Evolutionary conservation across 495 filamentous ascomycete genomes (phyloP).

Genomic region (Chaetomidium leptoderma): DNA sequence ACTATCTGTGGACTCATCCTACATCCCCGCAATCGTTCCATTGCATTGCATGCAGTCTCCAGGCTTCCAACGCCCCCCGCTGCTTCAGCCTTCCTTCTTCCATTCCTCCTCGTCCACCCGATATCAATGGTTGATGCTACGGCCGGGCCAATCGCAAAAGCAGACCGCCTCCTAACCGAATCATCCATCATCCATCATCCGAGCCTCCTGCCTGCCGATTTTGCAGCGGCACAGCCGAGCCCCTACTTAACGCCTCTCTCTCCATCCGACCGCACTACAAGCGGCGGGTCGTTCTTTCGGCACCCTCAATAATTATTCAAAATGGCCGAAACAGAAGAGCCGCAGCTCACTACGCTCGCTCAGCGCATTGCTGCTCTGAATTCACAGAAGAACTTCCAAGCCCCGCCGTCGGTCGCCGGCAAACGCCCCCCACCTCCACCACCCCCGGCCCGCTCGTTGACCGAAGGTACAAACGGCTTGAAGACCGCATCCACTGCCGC

Average conservation of each 20-base stretch:
- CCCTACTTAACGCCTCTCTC: not conserved
- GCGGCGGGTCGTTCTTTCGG: not conserved
- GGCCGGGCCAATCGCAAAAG: not conserved
- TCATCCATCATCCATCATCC: not conserved
- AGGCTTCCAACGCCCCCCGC: not conserved
- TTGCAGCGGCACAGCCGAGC: constrained; percentile 5
- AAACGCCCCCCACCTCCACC: constrained; percentile 49
- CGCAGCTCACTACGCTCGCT: constrained; percentile 50
- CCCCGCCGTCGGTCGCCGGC: constrained; percentile 31
- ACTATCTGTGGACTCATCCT: not conserved
- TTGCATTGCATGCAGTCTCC: not conserved
- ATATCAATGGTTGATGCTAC: not conserved
- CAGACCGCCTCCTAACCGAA: not conserved
- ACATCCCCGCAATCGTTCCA: not conserved
- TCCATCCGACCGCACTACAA: not conserved
- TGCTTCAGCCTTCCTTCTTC: not conserved
- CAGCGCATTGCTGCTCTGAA: constrained; percentile 56
- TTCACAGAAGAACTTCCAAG: constrained; percentile 46
- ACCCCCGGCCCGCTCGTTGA: constrained; percentile 33
- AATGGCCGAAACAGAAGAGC: constrained; percentile 54
- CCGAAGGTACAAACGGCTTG: constrained; percentile 9
- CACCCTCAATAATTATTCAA: not conserved
- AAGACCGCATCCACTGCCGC: constrained; percentile 18
- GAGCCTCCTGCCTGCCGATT: not conserved
- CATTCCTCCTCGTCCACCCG: too few relatives aligned